Evolutionary conservation across 2,329 filamentous ascomycete genomes (phyloP).

Genomic region (Cercospora sp.): DNA sequence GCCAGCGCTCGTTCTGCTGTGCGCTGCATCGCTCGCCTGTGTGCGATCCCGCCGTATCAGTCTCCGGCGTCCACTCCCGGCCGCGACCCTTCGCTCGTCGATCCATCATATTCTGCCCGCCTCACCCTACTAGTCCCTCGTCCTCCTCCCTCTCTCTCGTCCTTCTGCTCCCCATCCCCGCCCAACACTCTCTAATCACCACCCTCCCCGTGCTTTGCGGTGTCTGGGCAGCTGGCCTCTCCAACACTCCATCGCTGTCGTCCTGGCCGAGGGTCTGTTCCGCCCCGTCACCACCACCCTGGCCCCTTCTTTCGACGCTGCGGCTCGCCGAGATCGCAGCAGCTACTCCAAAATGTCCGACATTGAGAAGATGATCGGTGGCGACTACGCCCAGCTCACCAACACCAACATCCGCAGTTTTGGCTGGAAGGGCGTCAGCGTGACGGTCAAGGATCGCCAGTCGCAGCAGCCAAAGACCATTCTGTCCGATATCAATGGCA

Average conservation of each 20-base stretch:
- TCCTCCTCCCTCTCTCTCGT: background rate
- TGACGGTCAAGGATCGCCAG: constrained; percentile 70
- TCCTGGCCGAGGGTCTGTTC: background rate
- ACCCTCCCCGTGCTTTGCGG: background rate
- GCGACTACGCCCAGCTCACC: constrained; percentile 54
- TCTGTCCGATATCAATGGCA: constrained; percentile 62
- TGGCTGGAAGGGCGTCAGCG: constrained; percentile 66
- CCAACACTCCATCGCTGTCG: background rate
- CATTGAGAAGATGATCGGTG: constrained; percentile 48
- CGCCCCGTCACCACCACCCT: constrained; percentile 24
- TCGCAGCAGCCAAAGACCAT: constrained; percentile 65
- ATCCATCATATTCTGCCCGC: background rate
- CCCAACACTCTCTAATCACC: background rate
- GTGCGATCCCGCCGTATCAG: background rate
- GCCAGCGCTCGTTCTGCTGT: background rate
- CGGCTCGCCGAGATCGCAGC: constrained; percentile 34
- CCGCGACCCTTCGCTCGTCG: background rate
- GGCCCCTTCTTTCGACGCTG: constrained; percentile 26
- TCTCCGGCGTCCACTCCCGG: constrained; percentile 7
- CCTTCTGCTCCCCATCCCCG: background rate
- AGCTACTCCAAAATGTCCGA: constrained; percentile 44
- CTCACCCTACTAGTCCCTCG: background rate
- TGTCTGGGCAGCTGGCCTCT: constrained; percentile 7
- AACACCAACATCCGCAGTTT: constrained; percentile 66
- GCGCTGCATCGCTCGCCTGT: background rate